Evolutionary conservation across 768 basidiomycete species (phyloP), one percentile per base, ranked within the genome.

Genomic region (Naganishia randhawae): DNA sequence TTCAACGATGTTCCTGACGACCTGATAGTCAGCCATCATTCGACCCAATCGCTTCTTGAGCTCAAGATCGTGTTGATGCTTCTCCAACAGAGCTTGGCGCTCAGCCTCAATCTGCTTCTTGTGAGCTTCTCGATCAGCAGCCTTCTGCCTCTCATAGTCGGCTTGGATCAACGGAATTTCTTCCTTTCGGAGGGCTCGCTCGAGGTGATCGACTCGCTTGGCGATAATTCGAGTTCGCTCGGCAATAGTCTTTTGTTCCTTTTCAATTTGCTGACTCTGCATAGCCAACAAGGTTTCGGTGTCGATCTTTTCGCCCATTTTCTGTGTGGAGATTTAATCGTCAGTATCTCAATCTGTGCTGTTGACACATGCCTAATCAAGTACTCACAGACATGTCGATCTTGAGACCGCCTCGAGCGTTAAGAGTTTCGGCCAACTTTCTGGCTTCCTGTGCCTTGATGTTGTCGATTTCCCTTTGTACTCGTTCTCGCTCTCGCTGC

Each of bases 241-340:
- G 67, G 84, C 85, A 71, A 91, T 83, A 72, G 92, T 90, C 74
- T 86, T 88, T 84, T 93, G 95, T 82, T 98, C 94, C 82, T 95
- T 96, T 82, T 96, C 96, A 51, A 97, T 84, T 76, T 97, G 92
- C 72, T 92, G 88, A 41, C 96, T 92, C 79, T 96, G 93, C 72
- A 96, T 86, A 33, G 85, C 86, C 79, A 97, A 88, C 70, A 98
- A 85, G 53, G 86, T 86, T 74, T 90, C 88, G 10, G 92, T 92
- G 78, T 91, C 91, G 16, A 69, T 63, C 14, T 65, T 42, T 33
- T 69, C 63, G 27, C 57, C 57, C 57, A 61, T 61, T 61, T 61
- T 61, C 57, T 61, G 25, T 14, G 27, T 17, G 27, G 29, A 39
- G 25, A 61, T 16, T 32, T 19, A 10, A 22, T 22, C 50, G 32